Base-by-base conservation (phyloP, 345 rosid genomes). In the Camelina neglecta region DNA sequence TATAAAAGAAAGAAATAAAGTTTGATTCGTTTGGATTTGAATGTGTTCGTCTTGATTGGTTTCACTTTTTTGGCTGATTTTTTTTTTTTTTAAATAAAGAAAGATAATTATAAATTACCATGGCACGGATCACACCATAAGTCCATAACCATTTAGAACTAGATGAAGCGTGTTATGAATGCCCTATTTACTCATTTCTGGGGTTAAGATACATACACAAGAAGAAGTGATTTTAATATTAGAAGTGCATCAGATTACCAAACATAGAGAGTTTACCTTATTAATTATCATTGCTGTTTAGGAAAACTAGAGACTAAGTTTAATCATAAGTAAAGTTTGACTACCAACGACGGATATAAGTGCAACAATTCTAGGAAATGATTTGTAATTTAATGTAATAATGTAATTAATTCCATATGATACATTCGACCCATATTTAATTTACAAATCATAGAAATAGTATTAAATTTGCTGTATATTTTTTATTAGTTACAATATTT, bases 1-100 rank as follows among this genome's bases (percentile, higher is more conserved):
- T 61, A 69, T 53, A 61, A 35, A 33, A 11, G 20, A 69, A 21
- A 63, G 6, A 56, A 7, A 54, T 7, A 41, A 45, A 24, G 67
- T 56, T 76, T 55, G 36, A 71, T 76, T 70, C 80, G 15, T 76
- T 63, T 10, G 35, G 66, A 56, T 62, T 76, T 63, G 24, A 45
- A 69, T 55, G 48, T 54, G 48, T 61, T 75, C n/a, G 23, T 69
- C 45, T 61, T 63, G 18, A 56, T 63, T 48, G 21, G 65, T 33
- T 63, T 76, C 20, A 21, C 29, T 56, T 60, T 39, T 69, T 69
- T 61, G 15, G 53, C n/a, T 76, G 13, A 33, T 11, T 21, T 31
- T 11, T 21, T 31, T 11, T 21, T 31, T 50, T 39, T 18, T 44
- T 4, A 29, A 13, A 29, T 15, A 29, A 33, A 60, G 7, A 29